phyloP scores from a whole-genome alignment of 495 filamentous ascomycete species.

The Ramalina peruviana region DNA sequence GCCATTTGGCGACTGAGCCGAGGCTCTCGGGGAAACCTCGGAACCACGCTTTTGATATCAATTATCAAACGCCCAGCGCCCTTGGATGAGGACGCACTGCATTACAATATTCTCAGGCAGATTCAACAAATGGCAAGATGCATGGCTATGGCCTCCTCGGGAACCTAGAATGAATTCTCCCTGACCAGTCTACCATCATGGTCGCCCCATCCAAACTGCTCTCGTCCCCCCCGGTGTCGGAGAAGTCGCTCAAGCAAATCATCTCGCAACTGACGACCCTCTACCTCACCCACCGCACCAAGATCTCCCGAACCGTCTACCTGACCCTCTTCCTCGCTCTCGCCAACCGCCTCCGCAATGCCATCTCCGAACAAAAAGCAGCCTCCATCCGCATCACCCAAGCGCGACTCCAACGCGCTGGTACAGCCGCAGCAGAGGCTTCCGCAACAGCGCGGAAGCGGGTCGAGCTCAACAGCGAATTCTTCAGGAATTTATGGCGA shows the following conservation, averaged over 20 bases:
- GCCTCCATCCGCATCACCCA: slow-evolving; percentile 60
- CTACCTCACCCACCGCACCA: slow-evolving; percentile 75
- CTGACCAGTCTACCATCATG: slow-evolving; percentile 31
- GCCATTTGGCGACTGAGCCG: neutral
- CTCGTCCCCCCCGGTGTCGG: slow-evolving; percentile 33
- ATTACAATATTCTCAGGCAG: neutral
- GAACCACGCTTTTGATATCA: neutral
- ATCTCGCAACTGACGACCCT: slow-evolving; percentile 57
- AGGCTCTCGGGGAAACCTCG: neutral
- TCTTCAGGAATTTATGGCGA: slow-evolving; percentile 72
- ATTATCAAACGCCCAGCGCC: neutral
- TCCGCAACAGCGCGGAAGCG: slow-evolving; percentile 50
- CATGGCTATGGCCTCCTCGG: neutral
- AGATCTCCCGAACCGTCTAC: slow-evolving; percentile 83
- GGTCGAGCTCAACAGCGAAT: slow-evolving; percentile 88
- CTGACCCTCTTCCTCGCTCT: slow-evolving; percentile 82
- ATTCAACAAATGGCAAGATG: neutral
- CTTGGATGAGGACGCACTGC: neutral
- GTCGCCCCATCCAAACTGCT: slow-evolving; percentile 70
- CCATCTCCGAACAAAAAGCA: slow-evolving; percentile 83
- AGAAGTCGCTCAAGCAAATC: slow-evolving; percentile 59
- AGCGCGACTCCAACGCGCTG: slow-evolving; percentile 36
- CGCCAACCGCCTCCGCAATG: slow-evolving; percentile 78
- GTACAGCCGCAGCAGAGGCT: slow-evolving; percentile 30
- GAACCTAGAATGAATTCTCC: neutral